Percentiles rank a stretch among this genome's conserved stretches.
Evolutionary conservation across 345 rosid species (phyloP).

Genomic region (Erysimum cheiranthoides): DNA sequence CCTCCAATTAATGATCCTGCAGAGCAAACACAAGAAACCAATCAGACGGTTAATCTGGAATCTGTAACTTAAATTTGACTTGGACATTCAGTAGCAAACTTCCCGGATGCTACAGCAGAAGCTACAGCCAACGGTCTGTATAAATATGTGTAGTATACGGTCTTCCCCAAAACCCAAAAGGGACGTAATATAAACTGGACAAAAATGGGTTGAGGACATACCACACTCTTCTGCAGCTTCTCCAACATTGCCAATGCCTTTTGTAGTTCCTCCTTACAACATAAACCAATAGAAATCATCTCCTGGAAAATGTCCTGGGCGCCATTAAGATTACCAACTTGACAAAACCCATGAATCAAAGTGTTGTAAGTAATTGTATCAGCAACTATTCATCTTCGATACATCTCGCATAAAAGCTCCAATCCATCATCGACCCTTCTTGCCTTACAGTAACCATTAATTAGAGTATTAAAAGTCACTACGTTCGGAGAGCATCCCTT

Average conservation of each 20-base stretch:
- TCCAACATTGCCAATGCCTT: not conserved
- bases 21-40: not conserved
- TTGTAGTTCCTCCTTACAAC: not conserved
- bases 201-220: not conserved
- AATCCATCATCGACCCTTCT: no score
- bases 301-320: not conserved
- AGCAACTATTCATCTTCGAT: no score
- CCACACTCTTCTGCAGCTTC: slow-evolving; percentile 1
- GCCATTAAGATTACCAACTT: not conserved
- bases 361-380: no score
- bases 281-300: not conserved
- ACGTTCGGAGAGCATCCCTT: not conserved
- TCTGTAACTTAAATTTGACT: not conserved
- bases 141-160: no score
- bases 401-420: no score
- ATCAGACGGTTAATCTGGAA: not conserved
- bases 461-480: not conserved
- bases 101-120: not conserved
- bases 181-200: no score
- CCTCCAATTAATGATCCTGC: not conserved
- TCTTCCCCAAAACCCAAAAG: no score
- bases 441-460: not conserved
- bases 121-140: no score
- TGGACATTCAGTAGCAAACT: slow-evolving; percentile 1
- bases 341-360: no score